Base-by-base conservation (phyloP, 176 grass and related monocot species). In the Oryza brachyantha region DNA sequence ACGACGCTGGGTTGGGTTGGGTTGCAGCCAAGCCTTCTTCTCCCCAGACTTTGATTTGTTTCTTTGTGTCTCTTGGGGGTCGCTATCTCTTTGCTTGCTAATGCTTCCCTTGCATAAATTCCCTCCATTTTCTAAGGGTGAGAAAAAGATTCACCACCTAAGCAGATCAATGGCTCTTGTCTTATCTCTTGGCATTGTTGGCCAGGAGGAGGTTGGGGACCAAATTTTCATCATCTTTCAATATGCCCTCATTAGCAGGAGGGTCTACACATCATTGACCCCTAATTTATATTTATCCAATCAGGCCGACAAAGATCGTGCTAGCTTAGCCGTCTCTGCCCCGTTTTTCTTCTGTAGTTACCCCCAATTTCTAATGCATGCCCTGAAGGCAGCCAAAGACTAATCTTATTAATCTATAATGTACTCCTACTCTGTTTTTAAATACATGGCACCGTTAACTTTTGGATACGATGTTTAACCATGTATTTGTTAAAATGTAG, bases 141-240 rank as follows among this genome's bases (percentile, higher is more conserved):
- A 62, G 66, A 52, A 68, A 45, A 61, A 86, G 77, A 79, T 69
- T 82, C 83, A 69, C 31, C 83, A 22, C 68, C 74, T 55, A 72
- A 61, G 79, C 29, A 69, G 68, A 61, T 41, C 83, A 1, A 5
- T 29, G 68, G 13, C 28, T 2, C 39, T 70, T 83, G 88, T 90
- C 88, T 73, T 48, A 79, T 83, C 84, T 26, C 52, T 36, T 83
- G 84, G 79, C 88, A 2, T 77, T 64, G 10, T 41, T 57, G 31
- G 60, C 58, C 59, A 14, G 68, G 12, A 17, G 13, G 19, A 29
- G 31, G 52, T 24, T 8, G 50, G 79, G 67, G 83, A 68, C 77
- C 72, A 59, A 76, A 17, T 41, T 55, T 34, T 40, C 14, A 52
- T 13, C 16, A 50, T 39, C 41, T 17, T 52, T 32, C 31, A 32